phyloP scores from a whole-genome alignment of 1,139 yeast species.

The Lodderomyces orthopsilosis region DNA sequence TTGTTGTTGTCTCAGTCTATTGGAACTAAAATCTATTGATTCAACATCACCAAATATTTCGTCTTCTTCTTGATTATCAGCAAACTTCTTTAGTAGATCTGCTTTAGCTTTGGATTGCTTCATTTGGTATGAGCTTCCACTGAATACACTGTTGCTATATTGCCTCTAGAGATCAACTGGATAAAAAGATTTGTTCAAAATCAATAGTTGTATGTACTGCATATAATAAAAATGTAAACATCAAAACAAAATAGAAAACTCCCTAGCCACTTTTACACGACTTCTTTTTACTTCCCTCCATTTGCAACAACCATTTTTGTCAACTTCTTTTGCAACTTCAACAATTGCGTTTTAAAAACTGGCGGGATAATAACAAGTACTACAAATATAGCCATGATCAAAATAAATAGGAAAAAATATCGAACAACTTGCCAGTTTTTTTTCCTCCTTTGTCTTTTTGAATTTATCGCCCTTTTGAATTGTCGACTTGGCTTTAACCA shows the following conservation, averaged over 20 bases:
- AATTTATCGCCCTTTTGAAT: slow-evolving; percentile 26
- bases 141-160: background rate
- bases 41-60: slow-evolving; percentile 33
- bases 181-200: background rate
- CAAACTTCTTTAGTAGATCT: slow-evolving; percentile 18
- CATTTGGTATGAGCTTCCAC: background rate
- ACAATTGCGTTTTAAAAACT: slow-evolving; percentile 8
- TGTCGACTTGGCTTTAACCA: slow-evolving; percentile 34
- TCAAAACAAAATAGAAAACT: background rate
- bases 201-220: background rate
- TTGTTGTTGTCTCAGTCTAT: background rate
- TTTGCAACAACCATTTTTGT: slow-evolving; percentile 3
- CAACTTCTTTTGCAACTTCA: slow-evolving; percentile 3
- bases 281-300: background rate
- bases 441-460: slow-evolving; percentile 20
- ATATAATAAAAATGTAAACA: background rate
- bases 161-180: background rate
- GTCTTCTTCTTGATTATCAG: slow-evolving; percentile 20
- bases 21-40: slow-evolving; percentile 15
- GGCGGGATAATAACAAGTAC: slow-evolving; percentile 18
- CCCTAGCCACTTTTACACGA: background rate
- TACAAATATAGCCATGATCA: slow-evolving; percentile 16
- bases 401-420: slow-evolving; percentile 22
- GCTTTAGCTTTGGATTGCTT: slow-evolving; percentile 3
- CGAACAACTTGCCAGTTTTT: slow-evolving; percentile 17